Base-by-base conservation (phyloP, 1,284 basidiomycete species). In the Anthracocystis panici-leucophaei region DNA sequence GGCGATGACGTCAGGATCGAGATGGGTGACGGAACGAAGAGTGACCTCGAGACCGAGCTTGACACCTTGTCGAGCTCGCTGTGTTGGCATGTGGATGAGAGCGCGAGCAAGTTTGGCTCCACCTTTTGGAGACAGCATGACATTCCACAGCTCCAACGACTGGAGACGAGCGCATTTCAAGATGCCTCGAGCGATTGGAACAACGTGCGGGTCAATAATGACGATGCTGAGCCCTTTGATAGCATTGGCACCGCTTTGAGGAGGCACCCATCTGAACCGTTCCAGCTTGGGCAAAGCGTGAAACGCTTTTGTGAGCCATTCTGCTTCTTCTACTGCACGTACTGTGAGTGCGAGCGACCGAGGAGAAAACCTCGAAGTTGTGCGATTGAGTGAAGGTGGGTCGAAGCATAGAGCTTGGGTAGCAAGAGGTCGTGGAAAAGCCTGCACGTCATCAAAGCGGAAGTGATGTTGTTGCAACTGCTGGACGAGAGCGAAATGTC, bases 171-270 rank as follows among this genome's bases (percentile, higher is more conserved):
- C 2, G 33, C 70, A 73, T 12, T 57, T 54, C 1, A 40, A 12
- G 1, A 65, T 44, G 11, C 70, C 65, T n/a, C 29, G 55, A 0
- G 70, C 65, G 23, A 73, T 57, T 1, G 70, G 21, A 9, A 49
- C 33, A 5, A 73, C 50, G 4, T 65, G 49, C 41, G 64, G 70
- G 21, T 73, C 70, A 5, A 73, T 65, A 18, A 73, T 57, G 27
- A 73, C 65, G 33, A 73, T 73, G 55, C 70, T 73, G 20, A 73
- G 42, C 1, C 70, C 70, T 41, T 50, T 65, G 33, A 73, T 73
- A 1, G 70, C 54, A 33, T 59, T 58, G 5, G 53, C 25, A 23
- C 68, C 70, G 31, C 64, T 46, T 4, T 65, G 31, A 14, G 70
- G 70, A 23, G 70, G 65, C 5, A 65, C 62, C 70, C 65, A 73